These are phyloP conservation scores for Trypanosoma avium DNA, from an alignment of 208 protist species.

Conservation along the genomic window DNA sequence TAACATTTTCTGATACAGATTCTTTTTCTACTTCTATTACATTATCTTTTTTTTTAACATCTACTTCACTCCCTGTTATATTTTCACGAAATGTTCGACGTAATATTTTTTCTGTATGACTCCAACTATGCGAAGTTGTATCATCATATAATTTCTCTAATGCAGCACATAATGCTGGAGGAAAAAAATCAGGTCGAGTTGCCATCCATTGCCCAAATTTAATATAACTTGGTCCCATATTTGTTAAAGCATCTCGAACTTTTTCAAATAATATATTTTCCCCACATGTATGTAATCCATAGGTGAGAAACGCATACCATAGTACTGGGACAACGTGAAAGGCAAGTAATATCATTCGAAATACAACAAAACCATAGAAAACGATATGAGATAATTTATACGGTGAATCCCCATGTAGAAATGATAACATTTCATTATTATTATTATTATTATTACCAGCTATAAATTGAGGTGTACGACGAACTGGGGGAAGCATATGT, in stretches of 20 bases:
- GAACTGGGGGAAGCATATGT: slow-evolving; percentile 24
- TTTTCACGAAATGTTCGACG: slow-evolving; percentile 27
- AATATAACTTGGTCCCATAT: slow-evolving; percentile 90
- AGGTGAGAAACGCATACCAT: slow-evolving; percentile 60
- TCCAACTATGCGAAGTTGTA: slow-evolving; percentile 69
- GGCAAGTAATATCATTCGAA: slow-evolving; percentile 10
- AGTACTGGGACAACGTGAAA: slow-evolving; percentile 20
- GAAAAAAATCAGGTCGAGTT: slow-evolving; percentile 90
- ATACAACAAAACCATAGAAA: slow-evolving; percentile 22
- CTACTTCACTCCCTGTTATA: background rate
- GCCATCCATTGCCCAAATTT: slow-evolving; percentile 95
- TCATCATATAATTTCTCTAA: slow-evolving; percentile 73
- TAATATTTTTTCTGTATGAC: slow-evolving; percentile 78
- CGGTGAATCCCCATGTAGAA: slow-evolving; percentile 30
- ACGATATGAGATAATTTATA: background rate
- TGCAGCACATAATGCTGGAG: slow-evolving; percentile 62
- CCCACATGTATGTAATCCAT: slow-evolving; percentile 50
- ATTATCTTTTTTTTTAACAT: background rate
- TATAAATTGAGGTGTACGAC: slow-evolving; percentile 60
- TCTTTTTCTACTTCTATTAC: background rate
- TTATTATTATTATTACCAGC: slow-evolving; percentile 33
- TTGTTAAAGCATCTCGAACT: slow-evolving; percentile 47
- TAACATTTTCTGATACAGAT: background rate
- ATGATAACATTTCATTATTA: too few species aligned
- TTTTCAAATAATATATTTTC: slow-evolving; percentile 57